Evolutionary conservation across 2,329 filamentous ascomycete species (phyloP).

Genomic region (Saccharata proteae): DNA sequence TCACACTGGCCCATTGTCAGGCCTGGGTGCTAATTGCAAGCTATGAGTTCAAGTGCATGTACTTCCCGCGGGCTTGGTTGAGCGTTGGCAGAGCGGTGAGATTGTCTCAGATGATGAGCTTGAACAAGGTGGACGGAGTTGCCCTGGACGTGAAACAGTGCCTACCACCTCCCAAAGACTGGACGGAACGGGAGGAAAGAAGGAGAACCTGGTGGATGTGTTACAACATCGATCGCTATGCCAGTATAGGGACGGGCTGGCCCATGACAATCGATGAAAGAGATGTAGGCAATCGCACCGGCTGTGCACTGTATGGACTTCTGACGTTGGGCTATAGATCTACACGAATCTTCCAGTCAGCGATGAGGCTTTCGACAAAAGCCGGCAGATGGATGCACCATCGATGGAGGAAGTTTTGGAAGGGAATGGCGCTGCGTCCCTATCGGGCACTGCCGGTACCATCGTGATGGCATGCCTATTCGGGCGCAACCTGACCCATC

Average conservation of each 20-base stretch:
- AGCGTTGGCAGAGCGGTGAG: constrained; percentile 74
- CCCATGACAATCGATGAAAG: constrained; percentile 87
- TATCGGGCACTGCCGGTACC: constrained; percentile 70
- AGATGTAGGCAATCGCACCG: constrained; percentile 44
- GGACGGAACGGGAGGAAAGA: constrained; percentile 86
- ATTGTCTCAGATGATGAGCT: constrained; percentile 79
- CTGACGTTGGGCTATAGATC: constrained; percentile 37
- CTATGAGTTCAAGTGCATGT: constrained; percentile 97
- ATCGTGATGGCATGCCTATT: constrained; percentile 81
- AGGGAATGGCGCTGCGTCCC: constrained; percentile 56
- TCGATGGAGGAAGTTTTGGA: constrained; percentile 58
- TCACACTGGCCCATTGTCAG: constrained; percentile 77
- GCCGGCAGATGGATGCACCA: constrained; percentile 59
- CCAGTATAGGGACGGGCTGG: constrained; percentile 94
- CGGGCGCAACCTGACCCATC: constrained; percentile 78
- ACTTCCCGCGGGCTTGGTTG: constrained; percentile 91
- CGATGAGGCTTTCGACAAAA: constrained; percentile 75
- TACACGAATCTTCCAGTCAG: constrained; percentile 72
- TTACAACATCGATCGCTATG: constrained; percentile 82
- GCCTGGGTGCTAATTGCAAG: constrained; percentile 66
- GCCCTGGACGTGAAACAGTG: constrained; percentile 90
- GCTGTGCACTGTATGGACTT: background rate
- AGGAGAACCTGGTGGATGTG: constrained; percentile 91
- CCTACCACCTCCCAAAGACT: constrained; percentile 73
- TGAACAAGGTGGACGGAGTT: constrained; percentile 72